These are phyloP conservation scores for Fusarium gaditjirri DNA, from an alignment of 2,329 filamentous ascomycete species.

Conservation along the genomic window DNA sequence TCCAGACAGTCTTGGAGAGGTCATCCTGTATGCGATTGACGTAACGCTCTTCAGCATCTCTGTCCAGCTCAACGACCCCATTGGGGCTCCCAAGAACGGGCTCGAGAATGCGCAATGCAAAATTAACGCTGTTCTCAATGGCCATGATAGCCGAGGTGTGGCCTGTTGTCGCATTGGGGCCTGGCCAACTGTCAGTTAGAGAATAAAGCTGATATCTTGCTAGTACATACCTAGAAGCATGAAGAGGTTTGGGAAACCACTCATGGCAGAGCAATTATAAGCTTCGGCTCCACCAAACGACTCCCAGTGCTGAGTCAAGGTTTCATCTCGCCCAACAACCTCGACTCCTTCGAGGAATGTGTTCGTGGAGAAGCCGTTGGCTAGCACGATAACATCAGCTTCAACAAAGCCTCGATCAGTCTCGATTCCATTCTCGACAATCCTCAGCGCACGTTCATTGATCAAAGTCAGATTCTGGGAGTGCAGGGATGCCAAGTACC, in stretches of 20 bases:
- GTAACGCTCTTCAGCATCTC: not conserved
- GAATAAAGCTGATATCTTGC: accelerated
- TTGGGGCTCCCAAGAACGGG: not conserved
- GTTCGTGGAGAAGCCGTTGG: not conserved
- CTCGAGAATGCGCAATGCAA: not conserved
- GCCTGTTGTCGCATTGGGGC: not conserved
- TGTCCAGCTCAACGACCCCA: not conserved
- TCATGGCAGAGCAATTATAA: not conserved
- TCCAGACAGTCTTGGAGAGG: not conserved
- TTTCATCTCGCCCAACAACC: not conserved
- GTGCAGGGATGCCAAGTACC: not conserved
- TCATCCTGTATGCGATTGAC: not conserved
- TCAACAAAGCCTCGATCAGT: not conserved
- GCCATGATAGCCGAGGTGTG: slow-evolving; percentile 2
- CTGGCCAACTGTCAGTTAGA: not conserved
- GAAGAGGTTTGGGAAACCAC: not conserved
- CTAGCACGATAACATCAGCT: not conserved
- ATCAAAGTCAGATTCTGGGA: not conserved
- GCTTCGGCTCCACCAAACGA: not conserved
- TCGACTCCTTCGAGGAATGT: not conserved
- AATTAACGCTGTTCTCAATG: not conserved
- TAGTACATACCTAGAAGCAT: not conserved
- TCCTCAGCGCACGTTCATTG: accelerated
- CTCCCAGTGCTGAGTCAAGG: not conserved
- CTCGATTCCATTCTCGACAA: not conserved